phyloP scores from a whole-genome alignment of 805 yeast genomes.

The Nakazawaea wickerhamii region DNA sequence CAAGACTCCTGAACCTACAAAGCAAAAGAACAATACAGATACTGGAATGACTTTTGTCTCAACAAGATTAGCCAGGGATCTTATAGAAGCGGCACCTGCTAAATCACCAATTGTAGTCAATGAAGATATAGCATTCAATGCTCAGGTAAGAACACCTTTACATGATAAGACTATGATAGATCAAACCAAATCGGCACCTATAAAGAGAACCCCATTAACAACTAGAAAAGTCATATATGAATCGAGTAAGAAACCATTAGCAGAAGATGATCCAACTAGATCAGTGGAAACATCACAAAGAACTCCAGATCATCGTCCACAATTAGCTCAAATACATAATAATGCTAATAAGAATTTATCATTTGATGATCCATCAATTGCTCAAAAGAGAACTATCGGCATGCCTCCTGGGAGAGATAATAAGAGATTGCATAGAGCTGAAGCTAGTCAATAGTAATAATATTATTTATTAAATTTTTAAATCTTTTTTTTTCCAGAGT shows the following conservation, averaged over 20 bases:
- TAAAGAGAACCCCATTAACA: slow-evolving; percentile 32
- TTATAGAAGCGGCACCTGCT: slow-evolving; percentile 38
- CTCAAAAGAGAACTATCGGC: slow-evolving; percentile 5
- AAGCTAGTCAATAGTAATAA: not conserved
- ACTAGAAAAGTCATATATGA: not conserved
- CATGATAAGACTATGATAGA: slow-evolving; percentile 49
- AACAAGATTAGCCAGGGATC: slow-evolving; percentile 54
- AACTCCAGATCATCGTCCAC: no score
- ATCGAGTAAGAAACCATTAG: slow-evolving; percentile 8
- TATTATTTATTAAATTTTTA: not conserved
- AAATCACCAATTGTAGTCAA: slow-evolving; percentile 21
- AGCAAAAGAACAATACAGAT: slow-evolving; percentile 6
- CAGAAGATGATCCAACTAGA: no score
- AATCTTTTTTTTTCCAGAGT: not conserved
- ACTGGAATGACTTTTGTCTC: slow-evolving; percentile 44
- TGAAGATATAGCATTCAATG: slow-evolving; percentile 42
- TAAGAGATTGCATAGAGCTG: slow-evolving; percentile 3
- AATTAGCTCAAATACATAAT: not conserved
- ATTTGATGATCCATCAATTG: not conserved
- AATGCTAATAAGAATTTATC: not conserved
- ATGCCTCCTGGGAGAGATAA: slow-evolving; percentile 3
- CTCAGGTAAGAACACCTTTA: slow-evolving; percentile 52
- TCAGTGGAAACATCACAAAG: no score
- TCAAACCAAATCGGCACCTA: slow-evolving; percentile 62
- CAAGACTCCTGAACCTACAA: slow-evolving; percentile 6